Conservation (phyloP, 768 basidiomycete genomes). For the Suillus hirtellus region DNA sequence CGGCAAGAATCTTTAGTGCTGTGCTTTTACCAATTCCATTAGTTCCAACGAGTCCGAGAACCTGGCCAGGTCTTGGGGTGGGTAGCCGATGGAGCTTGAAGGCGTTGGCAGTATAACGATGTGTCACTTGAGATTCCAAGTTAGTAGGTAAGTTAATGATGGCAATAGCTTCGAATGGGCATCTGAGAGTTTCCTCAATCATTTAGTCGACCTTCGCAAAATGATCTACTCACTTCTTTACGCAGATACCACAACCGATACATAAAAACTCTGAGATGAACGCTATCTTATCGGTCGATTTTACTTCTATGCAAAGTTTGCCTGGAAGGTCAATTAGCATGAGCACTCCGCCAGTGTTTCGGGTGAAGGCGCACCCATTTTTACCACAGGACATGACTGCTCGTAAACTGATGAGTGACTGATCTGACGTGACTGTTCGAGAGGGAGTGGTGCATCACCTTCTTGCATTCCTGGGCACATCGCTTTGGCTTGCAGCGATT, state of each 20-base stretch:
- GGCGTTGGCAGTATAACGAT: conserved; percentile 96
- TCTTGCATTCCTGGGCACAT: conserved; percentile 98
- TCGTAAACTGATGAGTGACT: conserved; percentile 15
- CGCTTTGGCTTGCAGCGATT: conserved; percentile 96
- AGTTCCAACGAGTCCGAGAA: conserved; percentile 96
- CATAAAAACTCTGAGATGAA: conserved; percentile 99
- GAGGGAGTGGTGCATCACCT: conserved; percentile 44
- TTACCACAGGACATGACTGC: conserved; percentile 93
- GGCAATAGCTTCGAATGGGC: conserved; percentile 97
- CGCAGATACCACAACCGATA: conserved; percentile 99
- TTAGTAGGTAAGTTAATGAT: conserved; percentile 99
- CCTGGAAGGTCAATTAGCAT: conserved; percentile 45
- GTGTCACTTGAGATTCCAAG: conserved; percentile 92
- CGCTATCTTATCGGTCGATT: conserved; percentile 93
- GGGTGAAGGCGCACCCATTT: conserved; percentile 71
- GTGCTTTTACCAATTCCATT: conserved; percentile 99
- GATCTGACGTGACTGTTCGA: conserved; percentile 5
- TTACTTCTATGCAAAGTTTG: conserved; percentile 98
- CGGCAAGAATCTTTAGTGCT: conserved; percentile 93
- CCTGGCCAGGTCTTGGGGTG: conserved; percentile 95
- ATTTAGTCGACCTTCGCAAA: background rate
- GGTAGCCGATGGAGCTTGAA: conserved; percentile 99
- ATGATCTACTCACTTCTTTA: conserved; percentile 80
- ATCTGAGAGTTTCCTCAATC: conserved; percentile 50
- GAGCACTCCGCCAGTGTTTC: background rate